A percentile compares a stretch with the other conserved stretches of the same genome.
phyloP scores from a whole-genome alignment of 495 filamentous ascomycete genomes.

The Peziza echinospora region DNA sequence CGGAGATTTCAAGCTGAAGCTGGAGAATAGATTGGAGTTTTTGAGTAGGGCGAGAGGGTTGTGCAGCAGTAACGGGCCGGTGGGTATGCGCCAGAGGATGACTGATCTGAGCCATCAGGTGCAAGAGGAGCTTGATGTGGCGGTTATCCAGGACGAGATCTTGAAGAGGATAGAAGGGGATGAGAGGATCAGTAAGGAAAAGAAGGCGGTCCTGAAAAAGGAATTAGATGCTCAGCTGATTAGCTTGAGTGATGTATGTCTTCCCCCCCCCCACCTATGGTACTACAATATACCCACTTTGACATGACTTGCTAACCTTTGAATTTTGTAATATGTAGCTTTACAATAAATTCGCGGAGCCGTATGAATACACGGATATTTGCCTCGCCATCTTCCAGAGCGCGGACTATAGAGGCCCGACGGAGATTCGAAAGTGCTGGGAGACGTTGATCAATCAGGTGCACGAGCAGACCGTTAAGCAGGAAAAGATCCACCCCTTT shows the following conservation, averaged over 20 bases:
- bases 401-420: conserved; percentile 66
- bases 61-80: conserved; percentile 14
- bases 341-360: conserved; percentile 75
- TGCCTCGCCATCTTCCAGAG: conserved; percentile 74
- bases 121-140: conserved; percentile 70
- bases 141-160: conserved; percentile 84
- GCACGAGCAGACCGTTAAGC: conserved; percentile 37
- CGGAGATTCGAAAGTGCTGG: conserved; percentile 69
- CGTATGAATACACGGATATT: conserved; percentile 75
- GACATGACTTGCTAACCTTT: conserved; percentile 12
- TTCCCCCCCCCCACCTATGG: neutral
- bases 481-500: conserved; percentile 41
- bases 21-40: conserved; percentile 69
- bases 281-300: no score
- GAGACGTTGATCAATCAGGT: conserved; percentile 49
- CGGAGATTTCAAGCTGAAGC: conserved; percentile 48
- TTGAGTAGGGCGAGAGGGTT: conserved; percentile 55
- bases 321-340: conserved; percentile 32
- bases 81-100: conserved; percentile 17
- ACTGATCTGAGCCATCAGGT: conserved; percentile 49
- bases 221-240: conserved; percentile 54
- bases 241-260: conserved; percentile 48
- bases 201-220: conserved; percentile 35
- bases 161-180: conserved; percentile 60
- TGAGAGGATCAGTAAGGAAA: conserved; percentile 36